Evolutionary conservation across 2,329 filamentous ascomycete genomes (phyloP), one percentile per base, ranked within the genome.

Genomic region (Pseudogymnoascus sp.): DNA sequence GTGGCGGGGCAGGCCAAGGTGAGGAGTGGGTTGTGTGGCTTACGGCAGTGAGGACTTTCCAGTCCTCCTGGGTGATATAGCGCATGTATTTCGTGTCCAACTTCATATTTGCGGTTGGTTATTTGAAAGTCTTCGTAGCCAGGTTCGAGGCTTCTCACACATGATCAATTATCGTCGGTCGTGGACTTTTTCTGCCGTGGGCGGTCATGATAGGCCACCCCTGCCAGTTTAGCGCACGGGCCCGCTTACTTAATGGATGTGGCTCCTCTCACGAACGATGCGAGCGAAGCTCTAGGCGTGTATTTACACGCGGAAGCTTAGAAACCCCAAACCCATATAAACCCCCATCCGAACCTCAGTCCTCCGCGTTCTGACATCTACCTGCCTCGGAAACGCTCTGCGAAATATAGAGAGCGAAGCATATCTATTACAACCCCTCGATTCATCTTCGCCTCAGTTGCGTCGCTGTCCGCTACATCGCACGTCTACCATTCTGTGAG

Each of bases 11-110:
- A 38, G 26, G 38, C 23, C 19, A 42, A 40, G 15, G 33, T 36
- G n/a, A n/a, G 4, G 13, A 8, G 33, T 4, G 61, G 36, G 57
- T 31, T 60, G 57, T 38, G 5, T 61, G 28, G 77, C 86, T 67
- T 87, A 96, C 93, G 71, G 91, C 95, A 73, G 91, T 88, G 66
- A 99, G 87, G 67, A 97, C 93, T 70, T 90, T 86, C 91, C 96
- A 99, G 81, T 99, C 95, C 78, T 97, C 95, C 15, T 86, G 79
- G 61, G 90, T 88, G 75, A 99, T 85, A 77, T 99, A 93, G 75
- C 96, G 92, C 79, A 99, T 87, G 60, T 90, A 88, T 75, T 92
- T 92, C 60, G 93, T 93, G 75, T 99, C 92, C 75, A 99, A 86
- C 81, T 95, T 96, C 95, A 99, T 99, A 68, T 65, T 78, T 72